These are phyloP conservation scores for Smithsoniella earleae DNA, from an alignment of 163 green algal genomes.

Conservation along the genomic window DNA sequence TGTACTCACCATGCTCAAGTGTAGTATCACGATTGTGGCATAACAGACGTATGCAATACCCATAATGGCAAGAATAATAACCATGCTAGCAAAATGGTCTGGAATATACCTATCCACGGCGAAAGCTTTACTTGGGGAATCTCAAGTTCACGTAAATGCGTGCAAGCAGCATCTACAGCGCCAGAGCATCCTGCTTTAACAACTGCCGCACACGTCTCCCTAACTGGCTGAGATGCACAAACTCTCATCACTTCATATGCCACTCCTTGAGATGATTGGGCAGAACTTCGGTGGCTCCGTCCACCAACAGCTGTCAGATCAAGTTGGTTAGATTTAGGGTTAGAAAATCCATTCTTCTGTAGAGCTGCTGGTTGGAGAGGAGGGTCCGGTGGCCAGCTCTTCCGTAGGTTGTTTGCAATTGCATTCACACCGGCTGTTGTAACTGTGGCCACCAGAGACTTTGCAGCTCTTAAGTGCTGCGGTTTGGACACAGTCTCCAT, in stretches of 20 bases:
- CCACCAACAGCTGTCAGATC: too few species aligned
- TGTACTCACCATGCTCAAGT: not conserved
- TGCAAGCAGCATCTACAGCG: not conserved
- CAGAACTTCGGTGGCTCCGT: too few species aligned
- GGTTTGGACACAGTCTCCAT: constrained; percentile 40
- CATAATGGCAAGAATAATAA: constrained; percentile 12
- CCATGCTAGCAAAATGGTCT: constrained; percentile 19
- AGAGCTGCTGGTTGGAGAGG: too few species aligned
- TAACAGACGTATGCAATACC: constrained; percentile 5
- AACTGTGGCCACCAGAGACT: not conserved
- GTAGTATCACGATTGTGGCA: not conserved
- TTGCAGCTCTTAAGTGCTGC: constrained; percentile 40
- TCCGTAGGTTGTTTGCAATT: not conserved
- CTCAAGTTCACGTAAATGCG: not conserved
- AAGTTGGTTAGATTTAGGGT: too few species aligned
- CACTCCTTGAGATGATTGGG: too few species aligned
- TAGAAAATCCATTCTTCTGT: too few species aligned
- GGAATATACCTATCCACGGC: too few species aligned
- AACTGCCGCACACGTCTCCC: not conserved
- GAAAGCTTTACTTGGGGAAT: too few species aligned
- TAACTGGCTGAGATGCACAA: not conserved
- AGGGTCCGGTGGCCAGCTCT: not conserved
- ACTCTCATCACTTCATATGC: constrained; percentile 2
- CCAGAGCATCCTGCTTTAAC: not conserved
- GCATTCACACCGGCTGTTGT: not conserved